Evolutionary conservation across 2,329 filamentous ascomycete genomes (phyloP).

Genomic region (Penicillium freii): DNA sequence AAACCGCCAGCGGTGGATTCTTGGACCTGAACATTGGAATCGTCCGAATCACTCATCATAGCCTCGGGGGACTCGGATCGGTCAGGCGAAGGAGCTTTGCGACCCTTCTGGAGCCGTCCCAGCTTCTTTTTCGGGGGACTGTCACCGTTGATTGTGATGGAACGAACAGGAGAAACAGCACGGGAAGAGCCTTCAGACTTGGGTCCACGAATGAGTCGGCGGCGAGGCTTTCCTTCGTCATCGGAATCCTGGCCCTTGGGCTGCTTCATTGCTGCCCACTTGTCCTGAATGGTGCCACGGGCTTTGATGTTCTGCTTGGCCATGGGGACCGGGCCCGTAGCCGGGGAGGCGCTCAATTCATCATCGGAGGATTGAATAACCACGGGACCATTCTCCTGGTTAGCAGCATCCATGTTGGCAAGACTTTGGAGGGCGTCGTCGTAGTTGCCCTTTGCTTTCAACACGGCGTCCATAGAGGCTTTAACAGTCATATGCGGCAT

Average conservation of each 20-base stretch:
- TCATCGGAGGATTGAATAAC: slow-evolving; percentile 41
- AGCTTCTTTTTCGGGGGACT: slow-evolving; percentile 30
- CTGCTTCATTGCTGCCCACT: slow-evolving; percentile 53
- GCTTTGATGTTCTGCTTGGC: slow-evolving; percentile 56
- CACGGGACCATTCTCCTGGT: slow-evolving; percentile 1
- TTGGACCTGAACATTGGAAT: slow-evolving; percentile 43
- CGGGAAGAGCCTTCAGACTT: slow-evolving; percentile 25
- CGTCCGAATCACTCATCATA: slow-evolving; percentile 46
- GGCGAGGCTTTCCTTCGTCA: slow-evolving; percentile 33
- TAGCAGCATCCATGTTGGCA: slow-evolving; percentile 27
- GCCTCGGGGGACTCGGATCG: slow-evolving; percentile 37
- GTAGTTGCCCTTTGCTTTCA: slow-evolving; percentile 51
- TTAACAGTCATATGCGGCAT: slow-evolving; percentile 49
- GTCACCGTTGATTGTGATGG: slow-evolving; percentile 18
- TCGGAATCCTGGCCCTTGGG: slow-evolving; percentile 19
- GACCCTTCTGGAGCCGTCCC: slow-evolving; percentile 51
- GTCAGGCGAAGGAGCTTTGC: slow-evolving; percentile 35
- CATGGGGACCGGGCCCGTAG: slow-evolving; percentile 15
- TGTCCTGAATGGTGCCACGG: slow-evolving; percentile 58
- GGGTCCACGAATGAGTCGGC: slow-evolving; percentile 41
- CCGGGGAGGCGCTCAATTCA: slow-evolving; percentile 32
- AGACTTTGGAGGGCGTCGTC: slow-evolving; percentile 55
- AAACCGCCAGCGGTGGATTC: slow-evolving; percentile 45
- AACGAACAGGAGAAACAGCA: slow-evolving; percentile 26
- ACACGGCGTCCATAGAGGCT: slow-evolving; percentile 51